A percentile compares a stretch with the other conserved stretches of the same genome.
Conservation (phyloP, 495 filamentous ascomycete species). For the Aspergillus bertholletiae region DNA sequence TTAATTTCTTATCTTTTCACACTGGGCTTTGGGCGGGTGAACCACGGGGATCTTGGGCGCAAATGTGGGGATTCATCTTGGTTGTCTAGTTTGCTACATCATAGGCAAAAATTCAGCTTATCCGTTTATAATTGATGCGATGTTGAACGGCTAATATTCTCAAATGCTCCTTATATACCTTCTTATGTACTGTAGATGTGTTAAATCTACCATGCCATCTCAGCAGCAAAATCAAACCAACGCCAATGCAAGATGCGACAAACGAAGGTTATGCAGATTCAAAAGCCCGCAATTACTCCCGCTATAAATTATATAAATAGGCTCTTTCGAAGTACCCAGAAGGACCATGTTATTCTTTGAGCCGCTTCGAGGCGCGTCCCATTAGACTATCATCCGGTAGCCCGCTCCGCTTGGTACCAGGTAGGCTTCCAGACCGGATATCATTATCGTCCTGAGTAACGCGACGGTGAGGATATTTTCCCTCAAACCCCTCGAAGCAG, state of each 20-base stretch:
- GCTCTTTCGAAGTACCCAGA: background rate
- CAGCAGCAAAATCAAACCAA: background rate
- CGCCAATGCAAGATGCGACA: background rate
- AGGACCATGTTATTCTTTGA: conserved; percentile 33
- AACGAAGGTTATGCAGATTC: background rate
- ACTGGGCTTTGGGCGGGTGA: background rate
- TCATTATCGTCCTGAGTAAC: conserved; percentile 95
- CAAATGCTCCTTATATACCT: background rate
- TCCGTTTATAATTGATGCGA: background rate
- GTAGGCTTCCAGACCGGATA: conserved; percentile 79
- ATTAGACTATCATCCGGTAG: conserved; percentile 77
- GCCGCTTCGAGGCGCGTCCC: conserved; percentile 39
- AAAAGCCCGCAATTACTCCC: background rate
- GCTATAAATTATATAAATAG: background rate
- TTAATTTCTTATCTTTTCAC: background rate
- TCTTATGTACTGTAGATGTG: background rate
- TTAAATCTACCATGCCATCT: background rate
- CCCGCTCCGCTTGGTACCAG: conserved; percentile 88
- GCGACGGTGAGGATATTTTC: conserved; percentile 83
- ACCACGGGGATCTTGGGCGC: background rate
- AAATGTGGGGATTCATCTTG: background rate
- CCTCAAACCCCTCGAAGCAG: conserved; percentile 86
- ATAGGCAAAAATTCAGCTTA: background rate
- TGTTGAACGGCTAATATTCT: background rate
- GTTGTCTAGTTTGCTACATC: background rate